phyloP scores from a whole-genome alignment of 352 stramenopile species.

The Phytophthora hibernalis region DNA sequence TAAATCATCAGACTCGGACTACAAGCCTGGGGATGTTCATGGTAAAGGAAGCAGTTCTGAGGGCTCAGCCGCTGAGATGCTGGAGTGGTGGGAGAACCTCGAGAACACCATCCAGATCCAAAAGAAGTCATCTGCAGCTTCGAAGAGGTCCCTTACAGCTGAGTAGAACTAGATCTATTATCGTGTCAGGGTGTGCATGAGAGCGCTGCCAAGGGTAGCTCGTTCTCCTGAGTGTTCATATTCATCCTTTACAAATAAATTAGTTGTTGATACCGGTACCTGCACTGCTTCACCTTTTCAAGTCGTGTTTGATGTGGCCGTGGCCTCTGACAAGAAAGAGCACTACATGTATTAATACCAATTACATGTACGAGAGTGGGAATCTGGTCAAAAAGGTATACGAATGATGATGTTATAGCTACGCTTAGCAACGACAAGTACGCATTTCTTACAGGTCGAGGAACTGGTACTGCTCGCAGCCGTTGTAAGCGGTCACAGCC shows the following conservation, averaged over 20 bases:
- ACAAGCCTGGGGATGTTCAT: conserved; percentile 44
- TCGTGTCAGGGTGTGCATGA: neutral
- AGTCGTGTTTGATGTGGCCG: no score
- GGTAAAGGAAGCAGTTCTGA: conserved; percentile 18
- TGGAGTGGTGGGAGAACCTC: conserved; percentile 42
- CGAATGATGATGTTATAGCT: no score
- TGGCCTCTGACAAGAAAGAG: no score
- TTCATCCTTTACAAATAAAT: conserved; percentile 21
- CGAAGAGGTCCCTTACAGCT: conserved; percentile 5
- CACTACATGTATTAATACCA: no score
- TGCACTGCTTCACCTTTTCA: conserved; percentile 2
- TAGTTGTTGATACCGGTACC: conserved; percentile 10
- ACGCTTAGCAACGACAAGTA: no score
- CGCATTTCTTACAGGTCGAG: conserved; percentile 32
- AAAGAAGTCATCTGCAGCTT: conserved; percentile 1
- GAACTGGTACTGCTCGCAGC: conserved; percentile 50
- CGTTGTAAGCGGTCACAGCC: conserved; percentile 43
- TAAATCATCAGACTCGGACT: conserved; percentile 12
- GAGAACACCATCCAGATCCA: conserved; percentile 35
- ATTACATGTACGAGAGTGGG: no score
- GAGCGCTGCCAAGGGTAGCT: neutral
- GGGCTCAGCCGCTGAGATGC: conserved; percentile 14
- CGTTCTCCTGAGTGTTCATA: conserved; percentile 2
- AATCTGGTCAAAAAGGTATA: no score
- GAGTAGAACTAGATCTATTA: conserved; percentile 3